phyloP scores from a whole-genome alignment of 805 yeast species.

The Myxozyma sirexii region DNA sequence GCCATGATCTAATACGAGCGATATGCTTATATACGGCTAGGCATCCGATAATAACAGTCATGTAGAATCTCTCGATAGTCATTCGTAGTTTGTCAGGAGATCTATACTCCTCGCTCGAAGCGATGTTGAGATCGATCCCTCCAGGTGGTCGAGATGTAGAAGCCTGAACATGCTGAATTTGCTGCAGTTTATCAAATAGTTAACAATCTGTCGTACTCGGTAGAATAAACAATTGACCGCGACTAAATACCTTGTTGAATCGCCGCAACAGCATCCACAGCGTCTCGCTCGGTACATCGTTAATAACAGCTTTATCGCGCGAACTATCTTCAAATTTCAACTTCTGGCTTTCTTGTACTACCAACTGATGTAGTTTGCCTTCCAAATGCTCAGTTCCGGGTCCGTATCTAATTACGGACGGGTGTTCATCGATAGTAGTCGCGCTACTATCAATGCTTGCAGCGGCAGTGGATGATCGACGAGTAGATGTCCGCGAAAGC shows the following conservation, averaged over 20 bases:
- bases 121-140: slow-evolving; percentile 15
- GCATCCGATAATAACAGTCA: slow-evolving; percentile 14
- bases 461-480: neutral
- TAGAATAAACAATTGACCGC: neutral
- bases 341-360: neutral
- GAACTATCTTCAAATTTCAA: slow-evolving; percentile 1
- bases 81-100: slow-evolving; percentile 22
- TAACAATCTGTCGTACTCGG: neutral
- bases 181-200: neutral
- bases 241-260: slow-evolving; percentile 9
- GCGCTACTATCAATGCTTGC: neutral
- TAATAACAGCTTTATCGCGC: neutral
- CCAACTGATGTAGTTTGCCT: neutral
- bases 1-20: slow-evolving; percentile 24
- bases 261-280: slow-evolving; percentile 19
- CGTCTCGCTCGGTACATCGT: slow-evolving; percentile 3
- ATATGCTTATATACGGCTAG: slow-evolving; percentile 5
- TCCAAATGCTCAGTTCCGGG: neutral
- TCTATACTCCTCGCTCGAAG: slow-evolving; percentile 14
- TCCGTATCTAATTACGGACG: neutral
- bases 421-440: neutral
- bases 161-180: slow-evolving; percentile 11
- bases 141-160: neutral
- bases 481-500: neutral
- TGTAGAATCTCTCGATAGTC: slow-evolving; percentile 17